phyloP scores from a whole-genome alignment of 2,329 filamentous ascomycete genomes.

The Setomelanomma holmii region DNA sequence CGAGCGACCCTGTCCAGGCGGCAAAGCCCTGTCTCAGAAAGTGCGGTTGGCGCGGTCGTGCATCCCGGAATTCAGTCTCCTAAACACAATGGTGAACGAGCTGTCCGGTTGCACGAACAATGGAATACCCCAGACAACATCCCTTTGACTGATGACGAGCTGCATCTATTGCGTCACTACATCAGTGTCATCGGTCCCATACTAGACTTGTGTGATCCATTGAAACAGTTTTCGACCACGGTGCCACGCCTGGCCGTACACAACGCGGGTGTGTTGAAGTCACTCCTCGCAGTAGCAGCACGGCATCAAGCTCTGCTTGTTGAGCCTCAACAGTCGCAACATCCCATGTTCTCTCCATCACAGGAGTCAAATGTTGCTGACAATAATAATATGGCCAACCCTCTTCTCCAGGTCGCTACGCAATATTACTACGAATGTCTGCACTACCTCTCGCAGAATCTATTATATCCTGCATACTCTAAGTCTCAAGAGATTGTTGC shows the following conservation, averaged over 20 bases:
- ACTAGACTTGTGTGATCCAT: constrained; percentile 55
- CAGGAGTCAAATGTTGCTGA: constrained; percentile 15
- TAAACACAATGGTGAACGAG: constrained; percentile 3
- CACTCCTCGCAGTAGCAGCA: constrained; percentile 64
- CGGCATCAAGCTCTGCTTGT: constrained; percentile 57
- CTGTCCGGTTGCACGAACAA: constrained; percentile 24
- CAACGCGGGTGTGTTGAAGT: constrained; percentile 65
- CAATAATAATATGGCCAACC: constrained; percentile 25
- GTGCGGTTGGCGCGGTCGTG: constrained; percentile 15
- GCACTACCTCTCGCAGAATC: constrained; percentile 66
- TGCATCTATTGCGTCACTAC: constrained; percentile 50
- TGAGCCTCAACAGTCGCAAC: constrained; percentile 24
- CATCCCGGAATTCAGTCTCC: constrained; percentile 21
- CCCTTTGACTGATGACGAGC: constrained; percentile 45
- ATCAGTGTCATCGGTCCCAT: constrained; percentile 48
- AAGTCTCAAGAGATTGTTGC: constrained; percentile 65
- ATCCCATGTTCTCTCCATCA: constrained; percentile 39
- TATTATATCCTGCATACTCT: constrained; percentile 65
- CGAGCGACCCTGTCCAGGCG: constrained; percentile 31
- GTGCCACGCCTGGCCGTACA: constrained; percentile 52
- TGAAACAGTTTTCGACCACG: constrained; percentile 46
- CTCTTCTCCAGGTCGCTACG: constrained; percentile 49
- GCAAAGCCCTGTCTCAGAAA: constrained; percentile 32
- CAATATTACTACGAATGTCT: constrained; percentile 70
- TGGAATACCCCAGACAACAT: constrained; percentile 35